Base-by-base conservation (phyloP, 495 filamentous ascomycete genomes). In the Massariosphaeria phaeospora region DNA sequence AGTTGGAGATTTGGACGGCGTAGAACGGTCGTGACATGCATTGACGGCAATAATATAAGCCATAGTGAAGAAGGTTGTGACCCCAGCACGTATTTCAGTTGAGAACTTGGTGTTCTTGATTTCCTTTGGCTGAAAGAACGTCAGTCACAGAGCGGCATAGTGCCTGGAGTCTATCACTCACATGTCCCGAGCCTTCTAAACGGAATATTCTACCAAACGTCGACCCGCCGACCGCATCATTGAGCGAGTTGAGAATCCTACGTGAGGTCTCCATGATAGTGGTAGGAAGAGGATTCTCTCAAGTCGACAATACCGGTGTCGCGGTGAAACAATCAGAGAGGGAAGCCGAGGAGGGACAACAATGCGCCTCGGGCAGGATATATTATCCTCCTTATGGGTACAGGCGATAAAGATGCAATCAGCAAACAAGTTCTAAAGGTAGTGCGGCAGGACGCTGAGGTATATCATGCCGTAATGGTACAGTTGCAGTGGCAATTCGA, bases 31-130 rank as follows among this genome's bases (percentile, higher is more conserved):
- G 15, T 18, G 20, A 45, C 63, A 2, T 49, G 63, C 80, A 70
- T 87, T 89, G 61, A 86, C 82, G 27, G 78, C 75, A 48, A 83
- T 79, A 64, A 87, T 86, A 53, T 88, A 91, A 59, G 87, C 85
- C 86, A 91, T 91, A 52, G 87, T 86, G 72, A 90, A 90, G 75
- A 91, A 91, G 50, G 87, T 87, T 20, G 86, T 86, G 2, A 90
- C 65, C 41, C 87, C 87, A 55, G 85, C 87, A 44, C 87, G 82
- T 39, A 89, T 67, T 71, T 91, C 87, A n/a, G 85, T 90, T 53
- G 86, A 79, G 74, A 91, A 91, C 57, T 75, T 75, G 12, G 83
- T 81, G 2, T 82, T 82, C 63, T 84, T 86, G 30, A 86, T 78
- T 64, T 85, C 84, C 62, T 71, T 75, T 42, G 73, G 78, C 73